phyloP scores from a whole-genome alignment of 169 alveolate species.

The Cardiosporidium cionae region DNA sequence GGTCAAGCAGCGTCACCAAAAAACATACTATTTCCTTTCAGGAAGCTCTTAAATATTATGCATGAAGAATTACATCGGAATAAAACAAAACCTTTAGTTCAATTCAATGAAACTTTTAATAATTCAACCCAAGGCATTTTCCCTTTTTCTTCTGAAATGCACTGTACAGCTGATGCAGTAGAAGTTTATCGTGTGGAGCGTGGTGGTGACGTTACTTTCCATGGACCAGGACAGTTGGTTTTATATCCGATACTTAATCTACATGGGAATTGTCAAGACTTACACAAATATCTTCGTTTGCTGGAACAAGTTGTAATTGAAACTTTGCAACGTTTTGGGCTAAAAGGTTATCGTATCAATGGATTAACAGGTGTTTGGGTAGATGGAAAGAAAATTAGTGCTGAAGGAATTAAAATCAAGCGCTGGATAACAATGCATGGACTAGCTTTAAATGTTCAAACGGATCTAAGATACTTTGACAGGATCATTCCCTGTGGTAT shows the following conservation, averaged over 20 bases:
- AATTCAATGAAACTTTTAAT: conserved; percentile 10
- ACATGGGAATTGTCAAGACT: conserved; percentile 25
- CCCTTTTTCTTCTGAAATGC: not conserved
- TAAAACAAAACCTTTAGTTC: conserved; percentile 19
- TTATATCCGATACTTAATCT: conserved; percentile 44
- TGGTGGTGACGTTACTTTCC: conserved; percentile 54
- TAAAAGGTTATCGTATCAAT: conserved; percentile 5
- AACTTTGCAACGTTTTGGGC: conserved; percentile 27
- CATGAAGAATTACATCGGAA: conserved; percentile 20
- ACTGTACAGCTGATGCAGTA: conserved; percentile 4
- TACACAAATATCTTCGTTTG: conserved; percentile 4
- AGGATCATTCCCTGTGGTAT: conserved; percentile 48
- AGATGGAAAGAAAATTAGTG: conserved; percentile 32
- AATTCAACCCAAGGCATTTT: conserved; percentile 5
- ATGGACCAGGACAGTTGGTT: conserved; percentile 58
- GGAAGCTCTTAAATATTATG: not conserved
- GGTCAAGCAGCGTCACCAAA: conserved; percentile 37
- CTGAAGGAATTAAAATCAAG: conserved; percentile 44
- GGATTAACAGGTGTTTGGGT: conserved; percentile 41
- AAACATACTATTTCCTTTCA: not conserved
- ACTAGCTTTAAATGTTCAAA: conserved; percentile 40
- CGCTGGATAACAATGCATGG: conserved; percentile 50
- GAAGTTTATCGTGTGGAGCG: conserved; percentile 46
- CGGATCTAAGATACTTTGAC: conserved; percentile 14
- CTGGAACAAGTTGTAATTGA: conserved; percentile 4